Evolutionary conservation across 345 rosid species (phyloP).

Genomic region (Salix koriyanagi): DNA sequence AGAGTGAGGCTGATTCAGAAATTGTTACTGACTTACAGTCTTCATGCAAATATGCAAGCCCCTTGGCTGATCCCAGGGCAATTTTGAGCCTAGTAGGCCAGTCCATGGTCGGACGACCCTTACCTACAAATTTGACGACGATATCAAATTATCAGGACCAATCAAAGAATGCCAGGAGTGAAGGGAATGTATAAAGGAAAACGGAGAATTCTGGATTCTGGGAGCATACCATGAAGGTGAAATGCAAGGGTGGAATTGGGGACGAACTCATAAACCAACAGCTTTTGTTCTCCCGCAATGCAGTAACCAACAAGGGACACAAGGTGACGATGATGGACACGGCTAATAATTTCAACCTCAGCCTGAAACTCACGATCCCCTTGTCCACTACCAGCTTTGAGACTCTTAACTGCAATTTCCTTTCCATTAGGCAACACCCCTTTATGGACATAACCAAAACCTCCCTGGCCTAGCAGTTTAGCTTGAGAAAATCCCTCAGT

Average conservation of each 20-base stretch:
- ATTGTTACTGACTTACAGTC: constrained; percentile 53
- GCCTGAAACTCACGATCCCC: constrained; percentile 79
- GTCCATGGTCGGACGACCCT: constrained; percentile 58
- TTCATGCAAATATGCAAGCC: constrained; percentile 93
- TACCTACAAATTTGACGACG: constrained; percentile 36
- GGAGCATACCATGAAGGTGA: constrained; percentile 60
- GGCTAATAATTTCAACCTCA: constrained; percentile 87
- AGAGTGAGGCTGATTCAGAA: not conserved
- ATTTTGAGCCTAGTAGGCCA: constrained; percentile 70
- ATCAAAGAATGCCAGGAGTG: not conserved
- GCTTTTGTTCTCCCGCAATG: constrained; percentile 47
- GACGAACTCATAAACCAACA: constrained; percentile 70
- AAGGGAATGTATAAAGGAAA: not conserved
- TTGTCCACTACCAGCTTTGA: constrained; percentile 74
- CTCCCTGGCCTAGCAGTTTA: constrained; percentile 76
- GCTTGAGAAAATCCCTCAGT: constrained; percentile 59
- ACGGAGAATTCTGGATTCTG: not conserved
- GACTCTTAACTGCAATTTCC: constrained; percentile 80
- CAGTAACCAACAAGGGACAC: constrained; percentile 88
- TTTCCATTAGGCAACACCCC: constrained; percentile 72
- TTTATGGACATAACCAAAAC: constrained; percentile 81
- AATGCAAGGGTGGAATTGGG: constrained; percentile 72
- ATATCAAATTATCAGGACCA: not conserved
- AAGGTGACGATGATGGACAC: constrained; percentile 89
- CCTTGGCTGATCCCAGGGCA: constrained; percentile 87